Conservation (phyloP, 2,329 filamentous ascomycete species). For the Didymosphaeria variabile region DNA sequence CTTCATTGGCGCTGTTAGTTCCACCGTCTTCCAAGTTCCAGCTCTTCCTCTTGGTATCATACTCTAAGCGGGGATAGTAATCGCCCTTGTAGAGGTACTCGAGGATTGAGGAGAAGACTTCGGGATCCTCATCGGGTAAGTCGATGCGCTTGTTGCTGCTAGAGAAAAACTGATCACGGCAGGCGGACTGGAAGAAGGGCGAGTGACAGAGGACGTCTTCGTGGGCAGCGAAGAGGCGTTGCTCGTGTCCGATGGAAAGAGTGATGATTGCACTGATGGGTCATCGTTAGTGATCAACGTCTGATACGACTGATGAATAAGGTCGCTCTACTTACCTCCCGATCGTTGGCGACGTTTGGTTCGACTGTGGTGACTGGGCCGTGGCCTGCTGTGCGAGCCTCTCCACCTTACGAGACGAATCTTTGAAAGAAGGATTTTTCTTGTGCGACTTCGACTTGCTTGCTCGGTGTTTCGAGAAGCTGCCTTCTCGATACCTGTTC, state of each 20-base stretch:
- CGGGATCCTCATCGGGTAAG: conserved; percentile 85
- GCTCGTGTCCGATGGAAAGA: conserved; percentile 79
- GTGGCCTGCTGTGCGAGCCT: conserved; percentile 46
- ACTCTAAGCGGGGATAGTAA: conserved; percentile 83
- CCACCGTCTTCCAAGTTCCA: conserved; percentile 79
- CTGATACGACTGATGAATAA: not conserved
- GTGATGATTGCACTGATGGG: conserved; percentile 71
- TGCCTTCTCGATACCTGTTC: conserved; percentile 40
- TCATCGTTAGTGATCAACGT: conserved; percentile 28
- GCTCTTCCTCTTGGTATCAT: conserved; percentile 80
- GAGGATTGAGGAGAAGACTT: conserved; percentile 88
- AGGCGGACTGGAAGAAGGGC: conserved; percentile 77
- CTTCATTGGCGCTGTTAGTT: conserved; percentile 50
- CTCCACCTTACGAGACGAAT: conserved; percentile 46
- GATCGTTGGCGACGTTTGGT: conserved; percentile 46
- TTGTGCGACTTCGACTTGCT: conserved; percentile 50
- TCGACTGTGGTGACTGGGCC: conserved; percentile 44
- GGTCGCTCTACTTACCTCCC: conserved; percentile 42
- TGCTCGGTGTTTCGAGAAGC: conserved; percentile 51
- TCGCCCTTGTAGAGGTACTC: conserved; percentile 95
- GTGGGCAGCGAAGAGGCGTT: conserved; percentile 90
- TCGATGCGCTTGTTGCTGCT: conserved; percentile 74
- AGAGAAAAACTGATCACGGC: conserved; percentile 71
- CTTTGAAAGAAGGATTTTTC: conserved; percentile 49
- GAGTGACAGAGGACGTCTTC: conserved; percentile 83